A percentile compares a stretch with the other conserved stretches of the same genome.
phyloP scores from a whole-genome alignment of 129 eudicot species.

The Glebionis coronaria region DNA sequence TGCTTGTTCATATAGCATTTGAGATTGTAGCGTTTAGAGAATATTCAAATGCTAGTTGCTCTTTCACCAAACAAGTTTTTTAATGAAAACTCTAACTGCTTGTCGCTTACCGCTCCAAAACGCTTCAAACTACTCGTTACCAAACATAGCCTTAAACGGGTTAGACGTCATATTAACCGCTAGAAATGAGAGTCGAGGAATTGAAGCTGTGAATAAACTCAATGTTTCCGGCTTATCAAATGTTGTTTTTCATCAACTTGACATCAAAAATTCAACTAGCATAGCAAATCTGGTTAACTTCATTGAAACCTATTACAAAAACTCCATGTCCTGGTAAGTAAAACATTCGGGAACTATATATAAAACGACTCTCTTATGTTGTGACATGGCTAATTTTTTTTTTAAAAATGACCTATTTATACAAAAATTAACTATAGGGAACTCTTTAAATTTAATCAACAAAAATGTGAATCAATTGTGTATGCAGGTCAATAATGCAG shows the following conservation, averaged over 20 bases:
- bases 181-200: constrained; percentile 19
- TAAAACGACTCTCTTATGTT: not conserved
- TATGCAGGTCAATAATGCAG: constrained; percentile 31
- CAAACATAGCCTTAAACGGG: constrained; percentile 28
- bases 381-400: not conserved
- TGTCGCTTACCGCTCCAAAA: no score
- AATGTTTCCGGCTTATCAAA: constrained; percentile 7
- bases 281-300: constrained; percentile 6
- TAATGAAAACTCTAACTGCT: no score
- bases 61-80: no score
- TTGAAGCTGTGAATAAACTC: constrained; percentile 16
- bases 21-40: no score
- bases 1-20: no score
- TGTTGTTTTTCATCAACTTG: constrained; percentile 31
- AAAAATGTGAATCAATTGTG: not conserved
- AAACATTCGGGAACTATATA: not conserved
- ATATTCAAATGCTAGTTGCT: no score
- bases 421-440: no score
- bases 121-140: no score
- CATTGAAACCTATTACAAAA: constrained; percentile 14
- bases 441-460: no score
- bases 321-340: constrained; percentile 21
- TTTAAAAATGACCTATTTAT: no score
- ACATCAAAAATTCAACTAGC: constrained; percentile 21
- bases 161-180: constrained; percentile 31